Evolutionary conservation across 768 basidiomycete genomes (phyloP).

Genomic region (Lenzites betulinus): DNA sequence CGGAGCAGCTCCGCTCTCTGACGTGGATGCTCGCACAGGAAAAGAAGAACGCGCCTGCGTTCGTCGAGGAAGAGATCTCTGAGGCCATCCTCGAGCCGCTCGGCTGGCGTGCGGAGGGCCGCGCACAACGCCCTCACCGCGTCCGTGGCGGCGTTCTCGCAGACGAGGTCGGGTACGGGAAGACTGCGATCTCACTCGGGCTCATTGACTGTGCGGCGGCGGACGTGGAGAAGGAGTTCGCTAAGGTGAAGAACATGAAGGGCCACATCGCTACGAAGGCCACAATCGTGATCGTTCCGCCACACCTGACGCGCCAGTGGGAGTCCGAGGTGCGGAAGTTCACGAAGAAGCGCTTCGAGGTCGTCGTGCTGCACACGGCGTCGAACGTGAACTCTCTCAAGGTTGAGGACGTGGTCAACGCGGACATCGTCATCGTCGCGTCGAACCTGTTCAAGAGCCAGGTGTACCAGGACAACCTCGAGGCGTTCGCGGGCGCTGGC

Average conservation of each 20-base stretch:
- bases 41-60: slow-evolving; percentile 59
- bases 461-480: slow-evolving; percentile 77
- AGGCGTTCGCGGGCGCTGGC: slow-evolving; percentile 66
- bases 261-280: slow-evolving; percentile 81
- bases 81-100: slow-evolving; percentile 85
- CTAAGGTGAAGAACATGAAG: slow-evolving; percentile 44
- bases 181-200: slow-evolving; percentile 92
- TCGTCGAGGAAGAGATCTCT: slow-evolving; percentile 92
- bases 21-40: slow-evolving; percentile 93
- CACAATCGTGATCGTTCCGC: slow-evolving; percentile 84
- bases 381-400: slow-evolving; percentile 70
- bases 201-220: slow-evolving; percentile 75
- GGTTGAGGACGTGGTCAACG: slow-evolving; percentile 73
- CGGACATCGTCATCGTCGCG: slow-evolving; percentile 85
- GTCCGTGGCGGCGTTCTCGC: slow-evolving; percentile 91
- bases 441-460: slow-evolving; percentile 82
- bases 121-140: slow-evolving; percentile 72
- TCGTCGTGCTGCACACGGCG: slow-evolving; percentile 68
- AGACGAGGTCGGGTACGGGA: slow-evolving; percentile 96
- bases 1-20: slow-evolving; percentile 87
- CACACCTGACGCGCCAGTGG: slow-evolving; percentile 92
- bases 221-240: slow-evolving; percentile 58
- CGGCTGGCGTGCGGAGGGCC: slow-evolving; percentile 94
- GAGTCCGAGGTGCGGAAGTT: slow-evolving; percentile 85
- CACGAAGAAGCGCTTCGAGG: slow-evolving; percentile 56